Base-by-base conservation (phyloP, 2,329 filamentous ascomycete genomes). In the Dothistroma septosporum region DNA sequence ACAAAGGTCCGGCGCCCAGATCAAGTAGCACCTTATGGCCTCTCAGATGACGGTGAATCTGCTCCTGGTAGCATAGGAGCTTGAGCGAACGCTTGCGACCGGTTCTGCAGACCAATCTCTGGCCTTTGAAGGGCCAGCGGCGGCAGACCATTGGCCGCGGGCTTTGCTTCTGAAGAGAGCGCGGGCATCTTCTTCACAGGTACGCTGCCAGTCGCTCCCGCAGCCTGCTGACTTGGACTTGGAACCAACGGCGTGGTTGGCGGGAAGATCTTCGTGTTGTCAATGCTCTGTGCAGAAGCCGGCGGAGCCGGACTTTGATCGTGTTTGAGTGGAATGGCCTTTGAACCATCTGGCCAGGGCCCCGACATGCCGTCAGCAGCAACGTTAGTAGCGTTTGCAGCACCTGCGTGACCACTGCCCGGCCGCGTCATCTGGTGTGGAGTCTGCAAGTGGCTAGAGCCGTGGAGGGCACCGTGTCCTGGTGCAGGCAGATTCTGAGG, bases 301-400 rank as follows among this genome's bases (percentile, higher is more conserved):
- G 61, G 61, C 32, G 63, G 64, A 24, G 61, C 63, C 11, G 66
- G 67, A 46, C 62, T 53, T 32, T 67, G 66, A 53, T 72, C 70
- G 48, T 73, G 69, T 61, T 73, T 73, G 52, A 68, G 65, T 22
- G 71, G 71, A 48, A 73, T 73, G 8, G 66, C 65, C 11, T 67
- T 64, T 37, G 65, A 68, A 19, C 66, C 66, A 19, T 65, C 62
- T 6, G 70, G 71, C 71, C 71, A 73, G 1, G 71, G 71, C 8
- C 71, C 71, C 19, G 65, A 66, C 71, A 73, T 73, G 10, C 71
- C 71, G 53, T 73, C 71, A 2, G 69, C 70, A 2, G 67, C 71
- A 10, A 73, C 64, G 9, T 60, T 67, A 32, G 61, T 66, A 4
- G 62, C 61, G 37, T 66, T 62, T 6, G 63, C 50, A 22, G 47